Percentiles rank a stretch among this genome's conserved stretches.
These are phyloP conservation scores for Diphasiastrum complanatum DNA, from an alignment of 83 land plant species.

Conservation along the genomic window DNA sequence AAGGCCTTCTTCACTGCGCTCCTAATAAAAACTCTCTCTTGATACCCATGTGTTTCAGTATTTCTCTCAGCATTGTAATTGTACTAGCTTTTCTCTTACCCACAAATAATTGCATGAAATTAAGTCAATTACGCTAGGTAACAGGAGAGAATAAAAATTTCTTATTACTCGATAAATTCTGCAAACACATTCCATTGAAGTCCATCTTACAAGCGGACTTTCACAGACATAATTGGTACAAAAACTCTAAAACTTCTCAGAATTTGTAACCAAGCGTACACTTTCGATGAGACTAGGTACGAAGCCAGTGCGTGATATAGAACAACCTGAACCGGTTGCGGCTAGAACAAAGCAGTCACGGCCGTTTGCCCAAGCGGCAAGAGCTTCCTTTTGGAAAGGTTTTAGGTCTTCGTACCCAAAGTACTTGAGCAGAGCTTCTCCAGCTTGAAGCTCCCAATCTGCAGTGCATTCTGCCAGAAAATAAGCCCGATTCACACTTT, in stretches of 20 bases:
- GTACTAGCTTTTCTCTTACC: no score
- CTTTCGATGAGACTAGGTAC: not conserved
- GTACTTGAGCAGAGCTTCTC: constrained; percentile 35
- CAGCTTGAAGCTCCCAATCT: constrained; percentile 44
- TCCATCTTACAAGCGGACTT: no score
- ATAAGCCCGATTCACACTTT: not conserved
- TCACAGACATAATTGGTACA: no score
- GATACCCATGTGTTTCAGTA: no score
- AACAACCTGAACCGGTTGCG: constrained; percentile 77
- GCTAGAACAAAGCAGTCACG: constrained; percentile 74
- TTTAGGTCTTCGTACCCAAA: constrained; percentile 55
- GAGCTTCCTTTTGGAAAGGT: constrained; percentile 61
- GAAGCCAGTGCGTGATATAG: not conserved
- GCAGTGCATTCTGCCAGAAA: constrained; percentile 2
- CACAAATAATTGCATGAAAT: not conserved
- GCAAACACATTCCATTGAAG: no score
- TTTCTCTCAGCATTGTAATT: no score
- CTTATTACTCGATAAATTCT: no score
- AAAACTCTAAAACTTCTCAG: not conserved
- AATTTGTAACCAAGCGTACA: not conserved
- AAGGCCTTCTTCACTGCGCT: not conserved
- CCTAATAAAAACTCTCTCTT: no score
- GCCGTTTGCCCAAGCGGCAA: constrained; percentile 46
- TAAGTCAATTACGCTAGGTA: not conserved
- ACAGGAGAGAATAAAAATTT: no score